Evolutionary conservation across 2,329 filamentous ascomycete genomes (phyloP), one percentile per base, ranked within the genome.

Genomic region (Microsporum audouinii): DNA sequence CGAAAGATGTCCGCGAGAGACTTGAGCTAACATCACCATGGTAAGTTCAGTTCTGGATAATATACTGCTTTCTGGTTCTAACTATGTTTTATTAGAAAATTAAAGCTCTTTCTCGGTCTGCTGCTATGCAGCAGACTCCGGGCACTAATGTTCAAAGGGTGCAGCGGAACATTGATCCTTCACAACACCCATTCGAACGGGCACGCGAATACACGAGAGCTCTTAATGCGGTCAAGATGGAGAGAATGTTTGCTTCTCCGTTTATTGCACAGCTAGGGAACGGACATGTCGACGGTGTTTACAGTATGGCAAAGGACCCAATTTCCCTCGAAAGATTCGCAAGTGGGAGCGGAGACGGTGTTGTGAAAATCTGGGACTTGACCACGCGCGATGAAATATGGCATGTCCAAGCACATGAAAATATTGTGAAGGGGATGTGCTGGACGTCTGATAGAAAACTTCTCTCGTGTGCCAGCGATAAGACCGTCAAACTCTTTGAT

Each of bases 321-420:
- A 84, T 84, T 66, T 86, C 85, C 5, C 76, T 92, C 31, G 82
- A 89, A 67, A 80, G 86, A 61, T 83, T 91, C 67, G 89, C 91
- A 5, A 92, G 88, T 69, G 91, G 89, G 49, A 90, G 87, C 66
- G 91, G 91, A 65, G 94, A 99, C 73, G 92, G 94, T 65, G 85
- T 96, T 7, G 84, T 99, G 62, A 99, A 99, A 76, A 88, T 94
- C 38, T 95, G 91, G 91, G 87, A 95, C 74, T 77, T 94, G 67
- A 83, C 85, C 6, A 86, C 80, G 64, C 79, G 84, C 61, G 84
- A 88, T 33, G 87, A 94, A 71, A 80, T 87, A 56, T 92, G 88
- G 86, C 82, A 88, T 68, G 82, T 83, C 2, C 84, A 88, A 65
- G 92, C 91, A 29, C 95, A 99, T 72, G 89, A 96, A 68, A 95